These are phyloP conservation scores for Cyclaneusma minus DNA, from an alignment of 2,329 filamentous ascomycete species.

Conservation along the genomic window DNA sequence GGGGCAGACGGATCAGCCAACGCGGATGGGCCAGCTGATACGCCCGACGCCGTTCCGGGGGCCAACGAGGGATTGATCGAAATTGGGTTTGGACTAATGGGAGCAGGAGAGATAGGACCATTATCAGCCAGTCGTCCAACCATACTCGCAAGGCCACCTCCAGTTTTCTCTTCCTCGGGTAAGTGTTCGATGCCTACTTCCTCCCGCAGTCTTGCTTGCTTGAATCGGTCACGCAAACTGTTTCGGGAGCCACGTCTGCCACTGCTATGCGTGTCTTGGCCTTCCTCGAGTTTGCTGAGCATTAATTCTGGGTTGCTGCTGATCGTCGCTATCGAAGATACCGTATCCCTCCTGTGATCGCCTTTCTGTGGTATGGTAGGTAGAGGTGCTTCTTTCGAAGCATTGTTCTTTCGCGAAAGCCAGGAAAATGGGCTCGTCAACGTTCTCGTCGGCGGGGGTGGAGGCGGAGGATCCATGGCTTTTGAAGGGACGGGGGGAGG, in stretches of 20 bases:
- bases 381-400: constrained; percentile 34
- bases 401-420: constrained; percentile 55
- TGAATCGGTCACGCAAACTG: constrained; percentile 66
- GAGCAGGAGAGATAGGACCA: constrained; percentile 17
- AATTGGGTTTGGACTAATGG: constrained; percentile 34
- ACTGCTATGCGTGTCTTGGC: constrained; percentile 49
- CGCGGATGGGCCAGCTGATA: constrained; percentile 59
- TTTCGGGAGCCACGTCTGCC: constrained; percentile 31
- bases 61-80: constrained; percentile 56
- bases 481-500: constrained; percentile 11
- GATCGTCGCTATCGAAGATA: constrained; percentile 63
- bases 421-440: constrained; percentile 79
- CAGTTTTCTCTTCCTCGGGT: constrained; percentile 29
- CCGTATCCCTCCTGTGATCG: constrained; percentile 54
- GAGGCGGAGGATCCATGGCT: constrained; percentile 6
- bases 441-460: constrained; percentile 40
- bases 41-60: constrained; percentile 73
- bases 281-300: constrained; percentile 63
- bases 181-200: constrained; percentile 44
- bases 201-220: constrained; percentile 58
- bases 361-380: constrained; percentile 12
- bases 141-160: constrained; percentile 24
- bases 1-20: constrained; percentile 46
- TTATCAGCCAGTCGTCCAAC: constrained; percentile 28
- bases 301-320: constrained; percentile 71